Percentiles rank a stretch among this genome's conserved stretches.
phyloP scores from a whole-genome alignment of 2,329 filamentous ascomycete genomes.

The Ceratocystiopsis sp. region DNA sequence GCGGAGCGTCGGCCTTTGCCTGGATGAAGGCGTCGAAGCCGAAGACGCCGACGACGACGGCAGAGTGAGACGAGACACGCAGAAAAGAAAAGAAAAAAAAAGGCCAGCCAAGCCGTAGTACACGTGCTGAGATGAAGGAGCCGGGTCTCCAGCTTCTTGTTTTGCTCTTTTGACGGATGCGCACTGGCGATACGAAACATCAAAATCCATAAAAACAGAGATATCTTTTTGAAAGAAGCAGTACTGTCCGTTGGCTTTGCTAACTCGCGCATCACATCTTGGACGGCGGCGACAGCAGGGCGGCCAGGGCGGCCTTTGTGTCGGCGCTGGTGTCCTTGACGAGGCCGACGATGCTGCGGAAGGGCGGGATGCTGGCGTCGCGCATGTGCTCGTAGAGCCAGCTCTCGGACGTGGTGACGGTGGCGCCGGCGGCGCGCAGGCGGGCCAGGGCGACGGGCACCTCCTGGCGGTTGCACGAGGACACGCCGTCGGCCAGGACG shows the following conservation, averaged over 20 bases:
- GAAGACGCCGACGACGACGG: constrained; percentile 19
- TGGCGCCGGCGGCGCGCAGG: constrained; percentile 56
- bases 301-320: constrained; percentile 52
- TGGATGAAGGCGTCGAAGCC: constrained; percentile 57
- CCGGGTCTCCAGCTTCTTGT: too few species aligned
- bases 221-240: background rate
- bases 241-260: too few species aligned
- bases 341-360: constrained; percentile 54
- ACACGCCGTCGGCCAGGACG: constrained; percentile 76
- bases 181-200: constrained; percentile 4
- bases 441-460: constrained; percentile 61
- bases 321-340: constrained; percentile 61
- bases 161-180: background rate
- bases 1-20: constrained; percentile 82
- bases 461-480: constrained; percentile 71
- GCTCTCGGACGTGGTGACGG: constrained; percentile 76
- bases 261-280: constrained; percentile 24
- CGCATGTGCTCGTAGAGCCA: constrained; percentile 80
- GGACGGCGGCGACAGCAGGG: constrained; percentile 28
- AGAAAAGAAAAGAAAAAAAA: constrained; percentile 15
- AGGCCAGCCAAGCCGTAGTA: too few species aligned
- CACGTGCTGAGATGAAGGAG: too few species aligned
- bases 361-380: constrained; percentile 57
- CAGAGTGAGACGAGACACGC: too few species aligned
- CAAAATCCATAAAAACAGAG: constrained; percentile 11